Evolutionary conservation across 306 rosid genomes (phyloP).

Genomic region (Vigna trinervia): DNA sequence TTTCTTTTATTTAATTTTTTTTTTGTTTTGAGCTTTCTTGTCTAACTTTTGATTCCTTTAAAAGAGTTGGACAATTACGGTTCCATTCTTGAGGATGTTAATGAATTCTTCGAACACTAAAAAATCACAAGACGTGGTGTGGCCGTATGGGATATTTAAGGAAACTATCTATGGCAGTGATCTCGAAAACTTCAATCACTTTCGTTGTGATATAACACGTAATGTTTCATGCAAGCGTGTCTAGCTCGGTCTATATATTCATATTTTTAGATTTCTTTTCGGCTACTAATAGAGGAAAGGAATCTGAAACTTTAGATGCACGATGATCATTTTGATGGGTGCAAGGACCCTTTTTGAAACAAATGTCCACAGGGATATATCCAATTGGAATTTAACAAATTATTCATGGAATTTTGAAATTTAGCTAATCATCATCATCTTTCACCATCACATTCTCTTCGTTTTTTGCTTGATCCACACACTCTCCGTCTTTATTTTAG

Average conservation of each 20-base stretch:
- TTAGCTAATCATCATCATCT: neutral
- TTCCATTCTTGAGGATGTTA: constrained; percentile 26
- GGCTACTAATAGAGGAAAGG: constrained; percentile 14
- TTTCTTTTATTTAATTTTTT: neutral
- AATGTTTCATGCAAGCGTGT: neutral
- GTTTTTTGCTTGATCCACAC: constrained; percentile 11
- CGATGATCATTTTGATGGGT: neutral
- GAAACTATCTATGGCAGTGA: neutral
- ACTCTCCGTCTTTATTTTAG: constrained; percentile 29
- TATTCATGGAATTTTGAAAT: constrained; percentile 1
- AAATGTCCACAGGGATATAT: constrained; percentile 14
- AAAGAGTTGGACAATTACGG: constrained; percentile 29
- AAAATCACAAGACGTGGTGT: neutral
- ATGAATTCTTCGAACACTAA: constrained; percentile 7
- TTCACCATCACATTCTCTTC: constrained; percentile 31
- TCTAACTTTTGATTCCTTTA: constrained; percentile 37
- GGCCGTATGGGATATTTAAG: constrained; percentile 13
- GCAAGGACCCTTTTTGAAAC: neutral
- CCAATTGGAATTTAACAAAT: neutral
- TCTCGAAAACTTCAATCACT: constrained; percentile 7
- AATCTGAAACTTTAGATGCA: constrained; percentile 25
- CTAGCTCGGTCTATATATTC: neutral
- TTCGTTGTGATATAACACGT: neutral
- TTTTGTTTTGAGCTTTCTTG: constrained; percentile 32
- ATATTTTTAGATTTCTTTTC: neutral